phyloP scores from a whole-genome alignment of 352 stramenopile species.

The Globisporangium middletonii region DNA sequence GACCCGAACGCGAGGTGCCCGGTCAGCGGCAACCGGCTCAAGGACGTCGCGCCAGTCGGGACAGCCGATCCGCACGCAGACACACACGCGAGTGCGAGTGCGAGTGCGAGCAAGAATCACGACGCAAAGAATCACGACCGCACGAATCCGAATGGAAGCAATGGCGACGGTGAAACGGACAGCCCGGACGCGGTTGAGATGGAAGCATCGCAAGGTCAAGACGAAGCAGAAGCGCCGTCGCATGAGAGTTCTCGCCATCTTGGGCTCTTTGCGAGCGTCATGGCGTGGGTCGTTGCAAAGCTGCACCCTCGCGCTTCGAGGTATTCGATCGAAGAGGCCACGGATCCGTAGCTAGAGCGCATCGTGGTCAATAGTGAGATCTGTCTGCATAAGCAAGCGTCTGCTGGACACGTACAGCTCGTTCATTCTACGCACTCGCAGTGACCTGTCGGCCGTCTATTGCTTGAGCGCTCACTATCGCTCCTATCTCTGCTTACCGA shows the following conservation, averaged over 20 bases:
- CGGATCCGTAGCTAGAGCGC: not conserved
- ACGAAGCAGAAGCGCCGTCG: no score
- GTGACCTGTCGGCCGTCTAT: not conserved
- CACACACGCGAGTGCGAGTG: not conserved
- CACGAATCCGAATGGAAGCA: not conserved
- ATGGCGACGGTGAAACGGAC: no score
- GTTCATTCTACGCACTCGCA: no score
- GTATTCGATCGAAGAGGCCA: not conserved
- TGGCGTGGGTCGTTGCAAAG: not conserved
- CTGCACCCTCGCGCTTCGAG: not conserved
- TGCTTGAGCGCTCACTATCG: not conserved
- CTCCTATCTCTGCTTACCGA: constrained; percentile 6
- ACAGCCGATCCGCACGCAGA: not conserved
- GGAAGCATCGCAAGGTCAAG: no score
- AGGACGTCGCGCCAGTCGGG: constrained; percentile 2
- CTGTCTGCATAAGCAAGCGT: not conserved
- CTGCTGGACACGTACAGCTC: no score
- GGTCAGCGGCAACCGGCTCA: constrained; percentile 19
- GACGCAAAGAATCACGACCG: not conserved
- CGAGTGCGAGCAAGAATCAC: not conserved
- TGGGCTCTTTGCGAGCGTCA: not conserved
- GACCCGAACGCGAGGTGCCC: constrained; percentile 15
- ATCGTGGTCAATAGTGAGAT: not conserved
- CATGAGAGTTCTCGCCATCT: not conserved
- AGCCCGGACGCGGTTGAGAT: no score